Evolutionary conservation across 2,329 filamentous ascomycete species (phyloP), one percentile per base, ranked within the genome.

Genomic region (Orbilia quercus): DNA sequence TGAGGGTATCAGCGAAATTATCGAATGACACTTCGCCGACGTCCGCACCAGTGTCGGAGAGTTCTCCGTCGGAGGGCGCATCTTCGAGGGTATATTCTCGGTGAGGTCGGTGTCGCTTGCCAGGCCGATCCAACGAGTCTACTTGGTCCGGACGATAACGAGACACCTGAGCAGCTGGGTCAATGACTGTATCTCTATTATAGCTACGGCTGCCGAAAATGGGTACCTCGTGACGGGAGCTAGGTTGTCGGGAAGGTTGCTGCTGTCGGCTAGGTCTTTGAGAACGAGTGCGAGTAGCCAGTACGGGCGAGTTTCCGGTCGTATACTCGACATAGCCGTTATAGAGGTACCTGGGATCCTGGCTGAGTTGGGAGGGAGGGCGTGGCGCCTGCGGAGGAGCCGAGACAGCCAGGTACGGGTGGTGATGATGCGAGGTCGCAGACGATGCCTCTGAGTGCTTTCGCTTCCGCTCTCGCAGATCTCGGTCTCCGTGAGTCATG

Each of bases 31-130:
- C 51, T 22, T 74, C 70, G 62, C 69, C 70, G 28, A 74, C 58
- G 31, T 74, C 70, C 9, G 70, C 70, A 34, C 70, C 70, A 31
- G 70, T 74, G 57, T 74, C 70, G 16, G 70, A 74, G n/a, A 74
- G 2, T 16, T 74, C 63, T 22, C 63, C 70, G 25, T 74, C 70
- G 0, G 62, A 73, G 47, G 28, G 40, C 20, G 36, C 20, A 16
- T 73, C 69, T 20, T 66, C 44, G 38, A 73, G 38, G 20, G 28
- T 25, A 34, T 60, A 60, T 28, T 73, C 60, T 40, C 59, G 53
- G 36, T 50, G 48, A n/a, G 60, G 23, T 18, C 55, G 34, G 60
- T 59, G 60, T 60, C 69, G 69, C 45, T 73, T 73, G 38, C 69
- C 69, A 23, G 69, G 69, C 18, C 60, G 59, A 47, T 73, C 60